A percentile compares a stretch with the other conserved stretches of the same genome.
Conservation (phyloP, 495 filamentous ascomycete genomes). For the Xylaria scruposa region DNA sequence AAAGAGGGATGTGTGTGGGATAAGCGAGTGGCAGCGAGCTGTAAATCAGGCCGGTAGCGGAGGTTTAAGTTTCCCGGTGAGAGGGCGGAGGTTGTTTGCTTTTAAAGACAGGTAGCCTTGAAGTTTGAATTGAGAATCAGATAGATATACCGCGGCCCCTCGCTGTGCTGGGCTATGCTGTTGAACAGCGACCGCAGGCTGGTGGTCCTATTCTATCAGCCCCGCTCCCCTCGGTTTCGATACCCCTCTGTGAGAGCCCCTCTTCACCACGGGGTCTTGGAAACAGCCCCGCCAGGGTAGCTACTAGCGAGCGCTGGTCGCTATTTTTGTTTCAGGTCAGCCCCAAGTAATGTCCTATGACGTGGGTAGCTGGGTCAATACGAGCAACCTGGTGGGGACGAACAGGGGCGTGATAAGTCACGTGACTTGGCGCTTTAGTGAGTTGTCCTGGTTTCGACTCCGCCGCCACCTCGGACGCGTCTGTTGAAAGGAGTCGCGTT, state of each 20-base stretch:
- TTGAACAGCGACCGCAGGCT: not conserved
- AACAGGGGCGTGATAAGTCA: not conserved
- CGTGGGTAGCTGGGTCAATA: not conserved
- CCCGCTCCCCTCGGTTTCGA: not conserved
- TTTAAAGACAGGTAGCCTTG: not conserved
- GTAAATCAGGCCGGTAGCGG: not conserved
- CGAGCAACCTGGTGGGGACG: not conserved
- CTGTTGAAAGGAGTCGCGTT: conserved; percentile 1
- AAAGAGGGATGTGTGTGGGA: not conserved
- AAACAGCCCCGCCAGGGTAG: not conserved
- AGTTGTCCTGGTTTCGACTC: not conserved
- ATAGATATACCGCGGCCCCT: not conserved
- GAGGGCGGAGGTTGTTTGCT: not conserved
- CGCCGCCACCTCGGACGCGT: conserved; percentile 3
- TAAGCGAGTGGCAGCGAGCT: conserved; percentile 2
- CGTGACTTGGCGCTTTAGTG: conserved; percentile 18
- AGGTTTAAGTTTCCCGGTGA: not conserved
- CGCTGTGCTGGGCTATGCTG: not conserved
- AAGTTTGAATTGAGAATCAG: not conserved
- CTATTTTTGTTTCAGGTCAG: conserved; percentile 2
- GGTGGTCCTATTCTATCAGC: not conserved
- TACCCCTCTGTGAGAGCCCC: conserved; percentile 5
- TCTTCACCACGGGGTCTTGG: not conserved
- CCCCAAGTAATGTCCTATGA: not conserved
- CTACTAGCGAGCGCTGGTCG: not conserved